Evolutionary conservation across 495 filamentous ascomycete genomes (phyloP).

Genomic region (Cercophora scortea): DNA sequence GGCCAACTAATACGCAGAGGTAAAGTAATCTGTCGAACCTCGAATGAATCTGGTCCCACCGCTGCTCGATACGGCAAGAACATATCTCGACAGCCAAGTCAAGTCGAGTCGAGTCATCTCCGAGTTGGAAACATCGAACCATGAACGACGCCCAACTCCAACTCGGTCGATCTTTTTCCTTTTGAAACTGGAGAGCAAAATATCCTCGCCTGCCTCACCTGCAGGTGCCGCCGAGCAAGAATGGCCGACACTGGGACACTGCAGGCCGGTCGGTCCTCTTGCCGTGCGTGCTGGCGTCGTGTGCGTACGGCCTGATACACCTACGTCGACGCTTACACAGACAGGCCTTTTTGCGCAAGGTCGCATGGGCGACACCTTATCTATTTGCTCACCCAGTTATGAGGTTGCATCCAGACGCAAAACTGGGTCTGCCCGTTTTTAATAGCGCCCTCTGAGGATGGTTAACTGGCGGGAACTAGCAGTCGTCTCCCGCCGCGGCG

Average conservation of each 20-base stretch:
- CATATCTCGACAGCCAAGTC: too few relatives aligned
- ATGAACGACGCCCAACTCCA: conserved; percentile 2
- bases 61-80: too few relatives aligned
- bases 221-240: background rate
- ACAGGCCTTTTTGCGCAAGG: too few relatives aligned
- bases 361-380: too few relatives aligned
- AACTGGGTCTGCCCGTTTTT: background rate
- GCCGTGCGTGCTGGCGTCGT: too few relatives aligned
- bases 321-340: background rate
- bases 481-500: too few relatives aligned
- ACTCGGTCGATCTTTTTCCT: background rate
- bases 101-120: too few relatives aligned
- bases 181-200: background rate
- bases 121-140: too few relatives aligned
- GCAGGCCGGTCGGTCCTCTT: background rate
- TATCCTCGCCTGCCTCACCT: background rate
- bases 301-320: background rate
- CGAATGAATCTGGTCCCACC: too few relatives aligned
- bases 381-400: background rate
- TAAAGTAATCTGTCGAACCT: too few relatives aligned
- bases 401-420: background rate
- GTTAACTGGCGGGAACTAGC: too few relatives aligned
- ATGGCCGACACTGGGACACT: background rate
- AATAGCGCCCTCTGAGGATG: background rate
- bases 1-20: too few relatives aligned